These are phyloP conservation scores for Pelargonium cotyledonis DNA, from an alignment of 441 rosid genomes.

Conservation along the genomic window DNA sequence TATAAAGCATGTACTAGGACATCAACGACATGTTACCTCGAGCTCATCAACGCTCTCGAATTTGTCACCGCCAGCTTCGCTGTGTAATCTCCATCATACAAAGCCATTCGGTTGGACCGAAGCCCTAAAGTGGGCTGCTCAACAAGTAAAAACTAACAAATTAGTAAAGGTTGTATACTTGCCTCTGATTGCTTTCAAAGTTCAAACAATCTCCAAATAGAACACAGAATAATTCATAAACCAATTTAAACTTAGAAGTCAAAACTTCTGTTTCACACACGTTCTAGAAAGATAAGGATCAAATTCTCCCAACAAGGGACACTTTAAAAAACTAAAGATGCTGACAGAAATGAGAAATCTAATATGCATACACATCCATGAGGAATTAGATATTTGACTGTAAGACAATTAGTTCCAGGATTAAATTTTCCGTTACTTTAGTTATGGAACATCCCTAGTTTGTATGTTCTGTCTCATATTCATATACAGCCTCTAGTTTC, in stretches of 20 bases:
- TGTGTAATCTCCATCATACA: conserved; percentile 42
- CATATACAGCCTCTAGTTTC: not conserved
- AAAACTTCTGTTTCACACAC: too few relatives aligned
- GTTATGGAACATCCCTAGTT: not conserved
- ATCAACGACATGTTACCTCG: conserved; percentile 41
- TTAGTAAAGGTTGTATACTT: not conserved
- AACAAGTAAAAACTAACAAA: conserved; percentile 13
- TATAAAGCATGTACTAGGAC: not conserved
- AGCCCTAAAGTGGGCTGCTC: conserved; percentile 65
- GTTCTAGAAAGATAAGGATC: too few relatives aligned
- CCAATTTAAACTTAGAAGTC: too few relatives aligned
- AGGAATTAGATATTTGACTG: too few relatives aligned
- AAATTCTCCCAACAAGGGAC: too few relatives aligned
- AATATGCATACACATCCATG: too few relatives aligned
- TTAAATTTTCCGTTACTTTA: too few relatives aligned
- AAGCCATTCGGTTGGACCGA: conserved; percentile 38
- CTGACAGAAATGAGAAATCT: too few relatives aligned
- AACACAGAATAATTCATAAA: too few relatives aligned
- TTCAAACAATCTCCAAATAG: too few relatives aligned
- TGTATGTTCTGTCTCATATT: not conserved
- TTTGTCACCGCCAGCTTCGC: conserved; percentile 29
- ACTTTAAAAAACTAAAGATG: too few relatives aligned
- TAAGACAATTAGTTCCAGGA: too few relatives aligned
- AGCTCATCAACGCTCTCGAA: conserved; percentile 42
- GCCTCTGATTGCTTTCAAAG: not conserved